Base-by-base conservation (phyloP, 768 basidiomycete species). In the Collybia sp. region DNA sequence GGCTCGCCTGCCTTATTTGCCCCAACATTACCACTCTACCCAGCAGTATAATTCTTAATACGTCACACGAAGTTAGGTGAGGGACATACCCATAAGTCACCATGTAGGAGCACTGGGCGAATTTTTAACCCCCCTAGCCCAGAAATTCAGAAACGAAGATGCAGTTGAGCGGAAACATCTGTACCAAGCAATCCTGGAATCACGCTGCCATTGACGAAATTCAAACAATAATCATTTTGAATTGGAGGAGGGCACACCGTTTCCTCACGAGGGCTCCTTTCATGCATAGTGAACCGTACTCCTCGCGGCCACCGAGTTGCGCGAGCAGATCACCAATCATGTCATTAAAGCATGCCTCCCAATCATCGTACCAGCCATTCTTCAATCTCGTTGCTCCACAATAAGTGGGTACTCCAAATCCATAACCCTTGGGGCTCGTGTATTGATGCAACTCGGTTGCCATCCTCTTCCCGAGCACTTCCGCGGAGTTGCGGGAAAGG, bases 11-110 rank as follows among this genome's bases (percentile, higher is more conserved):
- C 79, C 17, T 55, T 58, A 49, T 87, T 82, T 17, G 76, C 68
- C 6, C 88, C 87, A 2, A 73, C 79, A 58, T 89, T 90, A 6
- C 88, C 87, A 47, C 82, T 85, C 88, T 88, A 30, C 17, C 30
- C 32, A 16, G 8, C 34, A 45, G 40, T 35, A 37, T 43, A 46
- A 43, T 41, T 47, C 18, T 45, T 31, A 31, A 39, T 16, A 30
- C 59, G 6, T 9, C 9, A 30, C 16, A 34, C 11, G 30, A 35
- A 30, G 31, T 25, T 5, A 19, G 13, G 12, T 25, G 10, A 9
- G 10, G 18, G 10, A 48, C 77, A 44, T 61, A 85, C 87, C 87
- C 88, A 91, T 31, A 90, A 70, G 58, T 90, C 88, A 1, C 88
- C 88, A 51, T 91, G 88, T 9, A 89, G 59, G 16, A 89, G 71